Conservation (phyloP, 225 moss, liverwort and hornwort species). For the Bryum argenteum region DNA sequence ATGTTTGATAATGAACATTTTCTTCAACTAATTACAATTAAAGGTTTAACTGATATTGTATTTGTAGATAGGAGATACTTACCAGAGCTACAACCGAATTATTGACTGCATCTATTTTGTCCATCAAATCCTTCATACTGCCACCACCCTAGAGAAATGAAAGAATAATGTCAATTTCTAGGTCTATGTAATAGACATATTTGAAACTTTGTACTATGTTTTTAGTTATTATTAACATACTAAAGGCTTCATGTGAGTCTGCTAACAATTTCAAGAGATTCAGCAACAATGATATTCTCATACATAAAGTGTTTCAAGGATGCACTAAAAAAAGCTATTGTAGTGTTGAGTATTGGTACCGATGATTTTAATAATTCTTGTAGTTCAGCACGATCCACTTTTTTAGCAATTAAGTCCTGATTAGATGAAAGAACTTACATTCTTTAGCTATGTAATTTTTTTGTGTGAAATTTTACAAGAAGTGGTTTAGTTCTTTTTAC, state of each 20-base stretch:
- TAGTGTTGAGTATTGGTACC: neutral
- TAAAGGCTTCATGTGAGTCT: too few species aligned
- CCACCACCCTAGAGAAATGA: conserved; percentile 5
- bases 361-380: conserved; percentile 24
- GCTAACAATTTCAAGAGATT: too few species aligned
- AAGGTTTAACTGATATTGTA: too few species aligned
- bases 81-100: conserved; percentile 32
- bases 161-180: neutral
- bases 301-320: too few species aligned
- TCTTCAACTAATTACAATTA: too few species aligned
- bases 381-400: conserved; percentile 40
- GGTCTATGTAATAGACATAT: too few species aligned
- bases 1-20: too few species aligned
- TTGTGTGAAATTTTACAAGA: too few species aligned
- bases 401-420: conserved; percentile 42
- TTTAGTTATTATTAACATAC: too few species aligned
- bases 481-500: too few species aligned
- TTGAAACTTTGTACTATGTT: too few species aligned
- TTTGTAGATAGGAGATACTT: neutral
- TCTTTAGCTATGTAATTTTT: neutral
- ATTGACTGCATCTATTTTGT: conserved; percentile 11
- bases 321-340: fast-evolving
- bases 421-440: neutral
- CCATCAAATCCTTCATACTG: conserved; percentile 18
- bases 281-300: too few species aligned